These are phyloP conservation scores for Angomonas deanei DNA, from an alignment of 208 protist species.

Conservation along the genomic window DNA sequence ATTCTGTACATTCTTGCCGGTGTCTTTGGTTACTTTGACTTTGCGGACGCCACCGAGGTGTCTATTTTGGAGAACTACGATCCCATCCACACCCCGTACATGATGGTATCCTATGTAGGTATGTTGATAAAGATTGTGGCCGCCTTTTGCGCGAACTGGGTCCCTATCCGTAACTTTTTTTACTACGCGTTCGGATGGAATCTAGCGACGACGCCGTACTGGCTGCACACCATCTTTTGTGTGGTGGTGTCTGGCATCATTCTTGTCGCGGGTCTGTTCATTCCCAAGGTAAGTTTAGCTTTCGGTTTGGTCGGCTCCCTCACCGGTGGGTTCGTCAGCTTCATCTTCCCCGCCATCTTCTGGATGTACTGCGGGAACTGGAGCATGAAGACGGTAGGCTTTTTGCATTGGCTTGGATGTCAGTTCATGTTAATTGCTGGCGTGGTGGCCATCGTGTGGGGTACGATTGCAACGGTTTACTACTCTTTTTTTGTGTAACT, in stretches of 20 bases:
- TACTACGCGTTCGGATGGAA: conserved; percentile 57
- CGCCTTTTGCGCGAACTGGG: conserved; percentile 57
- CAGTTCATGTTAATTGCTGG: conserved; percentile 43
- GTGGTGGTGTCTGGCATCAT: conserved; percentile 23
- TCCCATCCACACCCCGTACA: conserved; percentile 43
- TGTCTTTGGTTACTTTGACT: conserved; percentile 80
- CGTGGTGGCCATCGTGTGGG: conserved; percentile 70
- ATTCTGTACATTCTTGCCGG: conserved; percentile 63
- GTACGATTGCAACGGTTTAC: conserved; percentile 47
- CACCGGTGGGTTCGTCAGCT: conserved; percentile 66
- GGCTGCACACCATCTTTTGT: conserved; percentile 47
- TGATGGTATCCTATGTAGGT: conserved; percentile 66
- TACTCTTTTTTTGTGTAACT: conserved; percentile 17
- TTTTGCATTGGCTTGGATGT: conserved; percentile 30
- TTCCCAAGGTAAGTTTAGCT: conserved; percentile 65
- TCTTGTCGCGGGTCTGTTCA: conserved; percentile 54
- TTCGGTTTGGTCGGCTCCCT: conserved; percentile 68
- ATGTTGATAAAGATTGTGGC: conserved; percentile 65
- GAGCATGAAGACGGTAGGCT: conserved; percentile 38
- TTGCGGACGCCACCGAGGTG: conserved; percentile 36
- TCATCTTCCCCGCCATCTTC: conserved; percentile 69
- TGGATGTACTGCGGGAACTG: conserved; percentile 69
- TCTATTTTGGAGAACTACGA: conserved; percentile 55
- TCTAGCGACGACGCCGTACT: conserved; percentile 58
- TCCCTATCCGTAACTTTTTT: conserved; percentile 47